Evolutionary conservation across 2,329 filamentous ascomycete genomes (phyloP).

Genomic region (Trichoderma sp.): DNA sequence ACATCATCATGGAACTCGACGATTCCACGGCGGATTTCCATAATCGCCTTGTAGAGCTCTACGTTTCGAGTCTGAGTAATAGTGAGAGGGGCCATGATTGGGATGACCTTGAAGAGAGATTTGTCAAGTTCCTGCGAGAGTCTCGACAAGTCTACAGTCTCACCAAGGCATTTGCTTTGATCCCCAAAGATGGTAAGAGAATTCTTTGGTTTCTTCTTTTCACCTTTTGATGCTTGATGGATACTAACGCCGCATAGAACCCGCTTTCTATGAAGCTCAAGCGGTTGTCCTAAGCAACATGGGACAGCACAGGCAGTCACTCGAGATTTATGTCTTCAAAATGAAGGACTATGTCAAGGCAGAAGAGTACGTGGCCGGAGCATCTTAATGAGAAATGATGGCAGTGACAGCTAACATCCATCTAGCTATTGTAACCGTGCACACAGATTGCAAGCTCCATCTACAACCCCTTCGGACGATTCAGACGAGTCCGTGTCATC

Average conservation of each 20-base stretch:
- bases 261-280: constrained; percentile 82
- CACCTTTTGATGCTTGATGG: neutral
- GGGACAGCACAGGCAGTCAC: constrained; percentile 89
- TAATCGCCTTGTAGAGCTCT: constrained; percentile 72
- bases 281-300: constrained; percentile 92
- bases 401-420: neutral
- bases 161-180: constrained; percentile 69
- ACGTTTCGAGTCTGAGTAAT: constrained; percentile 55
- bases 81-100: constrained; percentile 47
- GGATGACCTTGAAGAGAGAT: constrained; percentile 58
- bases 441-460: constrained; percentile 59
- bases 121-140: constrained; percentile 71
- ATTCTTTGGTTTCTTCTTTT: neutral
- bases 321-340: constrained; percentile 98
- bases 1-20: constrained; percentile 82
- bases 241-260: constrained; percentile 50
- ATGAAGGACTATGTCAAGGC: constrained; percentile 83
- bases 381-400: neutral
- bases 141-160: constrained; percentile 76
- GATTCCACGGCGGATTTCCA: constrained; percentile 85
- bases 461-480: constrained; percentile 35
- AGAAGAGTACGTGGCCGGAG: constrained; percentile 70
- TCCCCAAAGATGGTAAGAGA: constrained; percentile 72
- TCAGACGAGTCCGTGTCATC: constrained; percentile 60
- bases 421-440: constrained; percentile 82